Evolutionary conservation across 371 early-diverging fungal genomes (phyloP), one percentile per base, ranked within the genome.

Genomic region (Polyrhizophydium stewartii): DNA sequence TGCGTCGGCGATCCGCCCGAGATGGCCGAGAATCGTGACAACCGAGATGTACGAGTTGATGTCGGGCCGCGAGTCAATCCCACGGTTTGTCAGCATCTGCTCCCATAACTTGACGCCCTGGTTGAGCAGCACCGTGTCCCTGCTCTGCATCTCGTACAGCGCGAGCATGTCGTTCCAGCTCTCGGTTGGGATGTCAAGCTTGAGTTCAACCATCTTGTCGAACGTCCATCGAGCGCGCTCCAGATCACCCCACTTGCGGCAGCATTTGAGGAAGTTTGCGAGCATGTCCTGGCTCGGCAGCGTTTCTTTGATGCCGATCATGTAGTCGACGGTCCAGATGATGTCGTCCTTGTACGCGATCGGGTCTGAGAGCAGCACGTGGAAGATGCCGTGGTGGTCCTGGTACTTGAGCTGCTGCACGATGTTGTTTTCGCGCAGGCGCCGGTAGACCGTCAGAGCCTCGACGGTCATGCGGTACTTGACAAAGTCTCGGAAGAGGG

Each of bases 321-420:
- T 41, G 51, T 56, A 40, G 28, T 32, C 33, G 21, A 60, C n/a
- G 1, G 55, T 53, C 17, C 45, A 32, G 40, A 47, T 1, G 19
- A 68, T 68, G 28, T 46, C 57, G 24, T 60, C 40, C 27, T 59
- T 30, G 53, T 63, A 58, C 32, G 21, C 37, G 24, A 53, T 33
- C 0, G 69, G 62, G 28, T 64, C 46, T 17, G 62, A 28, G 30
- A 68, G 24, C 22, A 68, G 53, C 9, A 65, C 32, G 25, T 65
- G 58, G 58, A 67, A 62, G 41, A 71, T 24, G 31, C 38, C 59
- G 55, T 71, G 71, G 37, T 65, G 64, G 49, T 67, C 67, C 22
- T 58, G 52, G 46, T 66, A 71, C 28, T 62, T 64, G 19, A 71
- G 50, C 5, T 67, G 47, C 7, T 56, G 33, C 13, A 62, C 24